Evolutionary conservation across 176 grass and related monocot species (phyloP), one percentile per base, ranked within the genome.

Genomic region (Zizania latifolia): DNA sequence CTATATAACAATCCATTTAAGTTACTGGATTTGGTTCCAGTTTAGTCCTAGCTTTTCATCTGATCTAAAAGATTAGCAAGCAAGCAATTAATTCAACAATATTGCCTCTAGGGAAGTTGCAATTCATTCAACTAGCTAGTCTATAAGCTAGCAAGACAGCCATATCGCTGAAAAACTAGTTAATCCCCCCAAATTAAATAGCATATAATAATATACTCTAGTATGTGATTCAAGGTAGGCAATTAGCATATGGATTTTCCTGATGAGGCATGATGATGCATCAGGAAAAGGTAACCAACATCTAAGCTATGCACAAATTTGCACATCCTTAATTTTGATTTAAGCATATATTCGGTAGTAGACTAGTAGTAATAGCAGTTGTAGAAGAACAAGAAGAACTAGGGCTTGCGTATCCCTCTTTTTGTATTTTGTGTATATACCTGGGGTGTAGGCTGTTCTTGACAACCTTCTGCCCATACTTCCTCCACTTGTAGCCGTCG

Each of bases 401-500:
- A 76, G 66, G 71, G 71, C 76, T 72, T 62, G 48, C 46, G 13
- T 26, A 41, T 11, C 6, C 16, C 17, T 53, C n/a, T 21, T 10
- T 6, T 12, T 19, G 3, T 35, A 17, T 55, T 21, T 53, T 4
- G 34, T 55, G 28, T 23, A 22, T 45, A 16, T 81, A 93, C 90
- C 90, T 93, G 43, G 90, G 90, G 41, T 93, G 90, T 8, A 93
- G 84, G 62, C 87, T 93, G 78, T 93, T 93, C 84, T 93, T 93
- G 72, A 93, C 90, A 84, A 93, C 84, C 84, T 93, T 93, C 75
- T 93, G 90, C 15, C 90, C 90, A 48, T 93, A 93, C 75, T 93
- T 93, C 62, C 90, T 82, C 90, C 90, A 93, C 69, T 89, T 93
- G 87, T 93, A 93, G n/a, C 90, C 90, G 44, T 93, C 90, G 66